Base-by-base conservation (phyloP, 2,329 filamentous ascomycete genomes). In the Claviceps fusiformis region DNA sequence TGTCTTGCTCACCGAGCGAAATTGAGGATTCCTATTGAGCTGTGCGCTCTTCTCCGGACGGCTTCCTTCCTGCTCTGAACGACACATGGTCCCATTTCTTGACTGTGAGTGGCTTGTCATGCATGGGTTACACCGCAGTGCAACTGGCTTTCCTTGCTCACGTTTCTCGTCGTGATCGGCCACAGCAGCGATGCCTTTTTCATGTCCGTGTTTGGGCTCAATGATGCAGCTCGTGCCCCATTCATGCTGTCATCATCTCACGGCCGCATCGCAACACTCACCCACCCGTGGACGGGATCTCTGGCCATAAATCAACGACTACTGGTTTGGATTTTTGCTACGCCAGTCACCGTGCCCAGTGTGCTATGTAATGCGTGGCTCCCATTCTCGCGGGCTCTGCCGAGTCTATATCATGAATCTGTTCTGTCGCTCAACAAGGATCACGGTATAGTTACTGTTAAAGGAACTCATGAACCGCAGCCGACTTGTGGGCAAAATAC, bases 81-180 rank as follows among this genome's bases (percentile, higher is more conserved):
- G 44, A 48, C n/a, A 39, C 39, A 47, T 31, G 17, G 33, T 27
- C 8, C 37, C 44, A 29, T 49, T 45, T 51, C 29, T 29, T 15
- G 52, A 48, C 54, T 45, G 51, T 49, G 44, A 58, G 56, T 58
- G 56, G 54, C 54, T 49, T 50, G 54, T 17, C 41, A 19, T 39
- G 41, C 27, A 54, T 54, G 48, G 51, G 56, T 58, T 52, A 50
- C 56, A 58, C 56, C 41, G 35, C 49, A n/a, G 44, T 37, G 17
- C 43, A 39, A 52, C 45, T 52, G 54, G n/a, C 31, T 52, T 52
- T 3, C 35, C 31, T 17, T n/a, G 19, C 19, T 52, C 52, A 50
- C 15, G 37, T 52, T 54, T 45, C 11, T 43, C 49, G 45, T 51
- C 43, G 4, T 43, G 27, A 41, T 54, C 15, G 41, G 29, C 49